Evolutionary conservation across 495 filamentous ascomycete genomes (phyloP), one percentile per base, ranked within the genome.

Genomic region (Pyronema omphalodes): DNA sequence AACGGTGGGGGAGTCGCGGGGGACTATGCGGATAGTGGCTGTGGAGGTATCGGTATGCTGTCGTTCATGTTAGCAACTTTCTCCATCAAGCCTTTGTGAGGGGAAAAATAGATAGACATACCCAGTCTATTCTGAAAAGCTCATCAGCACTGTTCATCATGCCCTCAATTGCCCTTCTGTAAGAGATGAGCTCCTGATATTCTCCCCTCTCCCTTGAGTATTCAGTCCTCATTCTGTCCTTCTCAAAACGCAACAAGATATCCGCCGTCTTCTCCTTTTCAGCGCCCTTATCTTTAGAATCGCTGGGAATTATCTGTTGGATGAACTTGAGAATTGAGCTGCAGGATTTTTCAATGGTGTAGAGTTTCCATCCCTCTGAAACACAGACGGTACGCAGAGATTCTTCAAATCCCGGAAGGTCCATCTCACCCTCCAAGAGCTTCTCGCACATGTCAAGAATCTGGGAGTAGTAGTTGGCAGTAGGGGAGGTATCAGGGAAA

Each of bases 261-360:
- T 94, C 88, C 8, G 80, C 78, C 58, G 84, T 94, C 63, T 84
- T 79, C 5, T 84, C 80, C 60, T 80, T 80, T 45, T 83, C 77
- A 1, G 86, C 80, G 66, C 87, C 94, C 71, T 86, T 89, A 60
- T 99, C 93, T 65, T 93, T 94, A 29, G 75, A 74, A 56, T 99
- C 93, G 7, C 74, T 76, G 41, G 76, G 80, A 57, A 86, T 79
- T 60, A 93, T 86, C 3, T 70, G 72, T 1, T 83, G 72, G 40
- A 80, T 84, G 52, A 84, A 83, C 49, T 86, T 81, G 40, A 81
- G 75, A 47, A 94, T 79, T 0, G 79, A 77, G 55, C 75, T 74
- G 52, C 94, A 75, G 46, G 95, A 78, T 62, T 89, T 86, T 57
- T 87, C 83, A 57, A 95, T 78, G 41, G 83, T 83, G 68, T 95